Evolutionary conservation across 2,329 filamentous ascomycete genomes (phyloP).

Genomic region (Colletotrichum higginsianum): DNA sequence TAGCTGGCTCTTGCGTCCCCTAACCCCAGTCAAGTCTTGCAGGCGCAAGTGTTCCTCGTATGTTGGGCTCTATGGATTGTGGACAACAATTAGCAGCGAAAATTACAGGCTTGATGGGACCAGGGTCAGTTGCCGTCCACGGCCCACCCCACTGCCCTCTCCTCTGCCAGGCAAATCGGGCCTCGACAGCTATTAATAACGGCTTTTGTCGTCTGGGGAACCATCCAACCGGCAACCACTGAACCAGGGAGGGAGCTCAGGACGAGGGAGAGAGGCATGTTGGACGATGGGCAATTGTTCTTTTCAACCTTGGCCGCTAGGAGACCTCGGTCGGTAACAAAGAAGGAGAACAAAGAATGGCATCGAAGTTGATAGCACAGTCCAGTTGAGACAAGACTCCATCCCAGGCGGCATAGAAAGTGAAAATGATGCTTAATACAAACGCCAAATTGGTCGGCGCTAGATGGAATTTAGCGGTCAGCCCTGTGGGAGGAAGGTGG

Average conservation of each 20-base stretch:
- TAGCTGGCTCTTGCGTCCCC: conserved; percentile 26
- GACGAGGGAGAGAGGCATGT: conserved; percentile 6
- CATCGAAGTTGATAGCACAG: not conserved
- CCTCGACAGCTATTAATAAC: conserved; percentile 21
- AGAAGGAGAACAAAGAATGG: conserved; percentile 16
- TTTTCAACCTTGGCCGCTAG: not conserved
- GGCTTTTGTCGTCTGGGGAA: conserved; percentile 36
- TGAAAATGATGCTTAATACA: conserved; percentile 35
- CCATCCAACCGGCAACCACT: conserved; percentile 17
- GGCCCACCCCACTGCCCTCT: not conserved
- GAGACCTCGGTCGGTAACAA: not conserved
- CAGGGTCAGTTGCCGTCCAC: conserved; percentile 4
- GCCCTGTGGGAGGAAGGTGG: conserved; percentile 31
- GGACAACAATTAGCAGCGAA: conserved; percentile 3
- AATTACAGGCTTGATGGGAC: conserved; percentile 16
- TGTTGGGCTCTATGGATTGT: conserved; percentile 2
- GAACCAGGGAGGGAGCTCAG: conserved; percentile 22
- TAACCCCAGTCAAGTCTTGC: conserved; percentile 11
- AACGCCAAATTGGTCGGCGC: conserved; percentile 32
- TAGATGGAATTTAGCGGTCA: conserved; percentile 27
- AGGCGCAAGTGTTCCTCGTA: conserved; percentile 6
- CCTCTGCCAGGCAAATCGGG: not conserved
- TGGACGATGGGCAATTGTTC: conserved; percentile 13
- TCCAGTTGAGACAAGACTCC: not conserved
- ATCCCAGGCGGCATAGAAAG: conserved; percentile 29